A percentile compares a stretch with the other conserved stretches of the same genome.
Evolutionary conservation across 495 filamentous ascomycete species (phyloP).

Genomic region (Hypoxylon fuscum): DNA sequence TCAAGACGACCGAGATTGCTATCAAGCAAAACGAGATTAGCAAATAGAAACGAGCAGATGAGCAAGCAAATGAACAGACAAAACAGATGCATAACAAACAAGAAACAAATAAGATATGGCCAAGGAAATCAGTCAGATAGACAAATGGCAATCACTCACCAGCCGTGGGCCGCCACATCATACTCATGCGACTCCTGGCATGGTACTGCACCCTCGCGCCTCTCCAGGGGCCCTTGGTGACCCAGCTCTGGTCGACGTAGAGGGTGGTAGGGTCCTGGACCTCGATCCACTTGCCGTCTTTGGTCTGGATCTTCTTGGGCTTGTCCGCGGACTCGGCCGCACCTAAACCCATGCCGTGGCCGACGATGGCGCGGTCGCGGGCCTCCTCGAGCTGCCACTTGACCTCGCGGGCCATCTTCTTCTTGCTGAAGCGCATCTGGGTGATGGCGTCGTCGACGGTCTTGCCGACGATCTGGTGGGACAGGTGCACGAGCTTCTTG

Average conservation of each 20-base stretch:
- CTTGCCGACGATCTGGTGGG: constrained; percentile 90
- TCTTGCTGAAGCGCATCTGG: constrained; percentile 96
- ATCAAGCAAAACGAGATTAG: background rate
- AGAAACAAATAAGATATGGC: too few relatives aligned
- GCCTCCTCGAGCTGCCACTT: constrained; percentile 78
- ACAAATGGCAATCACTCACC: constrained; percentile 59
- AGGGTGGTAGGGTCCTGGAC: constrained; percentile 76
- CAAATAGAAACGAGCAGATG: too few relatives aligned
- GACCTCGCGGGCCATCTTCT: constrained; percentile 88
- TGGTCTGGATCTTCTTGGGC: constrained; percentile 56
- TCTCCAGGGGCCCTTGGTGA: constrained; percentile 73
- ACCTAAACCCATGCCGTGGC: constrained; percentile 86
- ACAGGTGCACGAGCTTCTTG: constrained; percentile 87
- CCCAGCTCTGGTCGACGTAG: constrained; percentile 92
- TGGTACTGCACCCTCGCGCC: constrained; percentile 65
- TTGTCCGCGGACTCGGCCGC: constrained; percentile 33
- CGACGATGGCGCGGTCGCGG: constrained; percentile 77
- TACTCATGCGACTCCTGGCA: constrained; percentile 71
- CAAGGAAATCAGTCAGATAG: too few relatives aligned
- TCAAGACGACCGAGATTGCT: constrained; percentile 84
- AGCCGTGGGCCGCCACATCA: constrained; percentile 72
- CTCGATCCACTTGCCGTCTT: constrained; percentile 67
- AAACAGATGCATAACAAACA: too few relatives aligned
- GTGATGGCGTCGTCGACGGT: constrained; percentile 88
- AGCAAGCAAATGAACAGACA: constrained; percentile 1